Evolutionary conservation across 1,284 basidiomycete genomes (phyloP).

Genomic region (Ustilago nuda): DNA sequence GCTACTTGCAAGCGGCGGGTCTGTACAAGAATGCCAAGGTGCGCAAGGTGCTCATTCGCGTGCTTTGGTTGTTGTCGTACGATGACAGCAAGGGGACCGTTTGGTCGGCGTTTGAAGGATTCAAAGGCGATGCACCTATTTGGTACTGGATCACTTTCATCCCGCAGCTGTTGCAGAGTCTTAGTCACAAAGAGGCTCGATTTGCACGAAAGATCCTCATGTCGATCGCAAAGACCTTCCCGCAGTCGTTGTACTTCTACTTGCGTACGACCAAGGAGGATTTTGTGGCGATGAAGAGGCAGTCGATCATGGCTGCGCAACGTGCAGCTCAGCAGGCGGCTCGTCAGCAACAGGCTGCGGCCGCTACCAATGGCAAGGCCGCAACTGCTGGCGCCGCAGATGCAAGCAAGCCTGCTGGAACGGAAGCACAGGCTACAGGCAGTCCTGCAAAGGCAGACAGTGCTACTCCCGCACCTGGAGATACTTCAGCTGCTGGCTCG

Average conservation of each 20-base stretch:
- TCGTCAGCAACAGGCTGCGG: constrained; percentile 67
- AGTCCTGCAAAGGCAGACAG: constrained; percentile 36
- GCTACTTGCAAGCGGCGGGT: constrained; percentile 96
- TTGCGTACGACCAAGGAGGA: constrained; percentile 93
- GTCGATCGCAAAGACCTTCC: constrained; percentile 90
- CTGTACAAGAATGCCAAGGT: constrained; percentile 95
- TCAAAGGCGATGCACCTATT: constrained; percentile 94
- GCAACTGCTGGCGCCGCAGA: constrained; percentile 18
- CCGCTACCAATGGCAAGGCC: constrained; percentile 32
- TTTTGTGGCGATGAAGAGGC: constrained; percentile 71
- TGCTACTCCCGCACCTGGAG: constrained; percentile 10
- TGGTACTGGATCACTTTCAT: constrained; percentile 99
- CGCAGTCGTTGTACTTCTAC: constrained; percentile 96
- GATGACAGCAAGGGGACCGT: constrained; percentile 84
- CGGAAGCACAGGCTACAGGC: constrained; percentile 9
- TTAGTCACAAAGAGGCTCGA: constrained; percentile 90
- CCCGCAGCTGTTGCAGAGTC: constrained; percentile 90
- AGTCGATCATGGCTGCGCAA: constrained; percentile 55
- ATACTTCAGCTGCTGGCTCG: constrained; percentile 14
- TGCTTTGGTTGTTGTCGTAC: constrained; percentile 95
- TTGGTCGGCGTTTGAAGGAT: constrained; percentile 90
- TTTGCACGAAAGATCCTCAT: constrained; percentile 90
- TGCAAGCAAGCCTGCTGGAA: constrained; percentile 12
- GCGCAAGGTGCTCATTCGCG: constrained; percentile 87
- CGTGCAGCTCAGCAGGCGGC: constrained; percentile 70